Evolutionary conservation across 2,329 filamentous ascomycete genomes (phyloP).

Genomic region (Rhexocercosporidium sp.): DNA sequence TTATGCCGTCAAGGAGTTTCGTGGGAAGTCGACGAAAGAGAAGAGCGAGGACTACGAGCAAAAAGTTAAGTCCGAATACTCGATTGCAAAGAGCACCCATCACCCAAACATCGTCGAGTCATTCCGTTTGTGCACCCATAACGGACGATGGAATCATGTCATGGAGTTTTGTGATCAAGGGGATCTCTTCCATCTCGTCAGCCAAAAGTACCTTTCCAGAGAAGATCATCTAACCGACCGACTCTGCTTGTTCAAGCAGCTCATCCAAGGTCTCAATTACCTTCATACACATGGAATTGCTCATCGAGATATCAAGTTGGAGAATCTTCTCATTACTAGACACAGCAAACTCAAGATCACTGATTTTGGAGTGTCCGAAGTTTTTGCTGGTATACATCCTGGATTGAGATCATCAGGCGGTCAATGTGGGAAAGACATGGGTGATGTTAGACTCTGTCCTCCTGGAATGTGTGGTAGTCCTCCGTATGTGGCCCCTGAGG

Average conservation of each 20-base stretch:
- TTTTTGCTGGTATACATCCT: slow-evolving; percentile 82
- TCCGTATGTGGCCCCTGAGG: slow-evolving; percentile 88
- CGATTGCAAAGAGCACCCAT: slow-evolving; percentile 81
- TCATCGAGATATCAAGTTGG: slow-evolving; percentile 88
- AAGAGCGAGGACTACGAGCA: slow-evolving; percentile 77
- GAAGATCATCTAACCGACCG: slow-evolving; percentile 71
- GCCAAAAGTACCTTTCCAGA: slow-evolving; percentile 69
- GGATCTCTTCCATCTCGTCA: slow-evolving; percentile 77
- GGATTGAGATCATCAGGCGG: slow-evolving; percentile 75
- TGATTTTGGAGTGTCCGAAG: slow-evolving; percentile 88
- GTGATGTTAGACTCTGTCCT: slow-evolving; percentile 70
- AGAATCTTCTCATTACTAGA: slow-evolving; percentile 80
- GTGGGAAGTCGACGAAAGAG: slow-evolving; percentile 72
- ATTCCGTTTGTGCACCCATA: slow-evolving; percentile 71
- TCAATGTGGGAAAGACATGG: slow-evolving; percentile 76
- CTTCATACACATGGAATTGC: slow-evolving; percentile 85
- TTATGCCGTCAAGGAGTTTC: slow-evolving; percentile 89
- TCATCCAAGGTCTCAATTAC: slow-evolving; percentile 81
- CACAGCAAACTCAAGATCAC: slow-evolving; percentile 88
- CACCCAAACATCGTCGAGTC: slow-evolving; percentile 90
- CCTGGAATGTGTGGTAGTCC: slow-evolving; percentile 85
- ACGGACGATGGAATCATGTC: slow-evolving; percentile 83
- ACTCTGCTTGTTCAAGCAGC: slow-evolving; percentile 87
- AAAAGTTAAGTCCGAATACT: slow-evolving; percentile 91
- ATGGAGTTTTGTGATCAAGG: slow-evolving; percentile 91